Conservation (phyloP, 192 early-diverging fungal species). For the Jimgerdemannia lactiflua region DNA sequence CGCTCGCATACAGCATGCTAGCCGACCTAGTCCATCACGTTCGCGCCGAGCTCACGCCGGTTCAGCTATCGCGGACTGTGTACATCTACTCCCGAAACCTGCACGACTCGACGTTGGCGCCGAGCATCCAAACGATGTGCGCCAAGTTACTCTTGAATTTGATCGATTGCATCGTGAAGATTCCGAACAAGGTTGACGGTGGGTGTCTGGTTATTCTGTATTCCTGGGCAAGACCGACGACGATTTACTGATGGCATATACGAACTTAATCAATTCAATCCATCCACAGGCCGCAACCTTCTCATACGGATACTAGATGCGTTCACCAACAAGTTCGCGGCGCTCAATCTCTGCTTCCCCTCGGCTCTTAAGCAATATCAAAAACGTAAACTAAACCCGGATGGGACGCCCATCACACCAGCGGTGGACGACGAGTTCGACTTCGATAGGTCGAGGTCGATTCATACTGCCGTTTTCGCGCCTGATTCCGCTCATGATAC, state of each 20-base stretch:
- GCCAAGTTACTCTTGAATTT: conserved; percentile 90
- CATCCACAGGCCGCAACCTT: conserved; percentile 58
- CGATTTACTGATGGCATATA: conserved; percentile 1
- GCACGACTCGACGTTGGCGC: conserved; percentile 88
- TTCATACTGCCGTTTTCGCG: conserved; percentile 43
- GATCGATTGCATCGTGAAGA: conserved; percentile 81
- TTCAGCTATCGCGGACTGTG: conserved; percentile 81
- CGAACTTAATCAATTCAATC: neutral
- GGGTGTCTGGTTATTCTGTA: neutral
- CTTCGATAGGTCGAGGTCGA: conserved; percentile 54
- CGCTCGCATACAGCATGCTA: conserved; percentile 91
- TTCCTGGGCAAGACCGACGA: neutral
- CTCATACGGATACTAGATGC: conserved; percentile 84
- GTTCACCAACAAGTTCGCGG: conserved; percentile 72
- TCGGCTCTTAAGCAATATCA: conserved; percentile 54
- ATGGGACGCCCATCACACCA: conserved; percentile 33
- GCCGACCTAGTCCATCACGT: conserved; percentile 97
- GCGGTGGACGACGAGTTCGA: conserved; percentile 57
- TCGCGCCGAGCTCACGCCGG: conserved; percentile 74
- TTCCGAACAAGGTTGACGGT: conserved; percentile 59
- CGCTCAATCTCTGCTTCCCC: conserved; percentile 65
- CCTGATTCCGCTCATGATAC: conserved; percentile 56
- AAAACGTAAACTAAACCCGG: conserved; percentile 57
- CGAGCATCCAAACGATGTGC: conserved; percentile 96
- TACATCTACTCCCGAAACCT: conserved; percentile 91